Conservation (phyloP, 2,329 filamentous ascomycete genomes). For the Botrytis porri region DNA sequence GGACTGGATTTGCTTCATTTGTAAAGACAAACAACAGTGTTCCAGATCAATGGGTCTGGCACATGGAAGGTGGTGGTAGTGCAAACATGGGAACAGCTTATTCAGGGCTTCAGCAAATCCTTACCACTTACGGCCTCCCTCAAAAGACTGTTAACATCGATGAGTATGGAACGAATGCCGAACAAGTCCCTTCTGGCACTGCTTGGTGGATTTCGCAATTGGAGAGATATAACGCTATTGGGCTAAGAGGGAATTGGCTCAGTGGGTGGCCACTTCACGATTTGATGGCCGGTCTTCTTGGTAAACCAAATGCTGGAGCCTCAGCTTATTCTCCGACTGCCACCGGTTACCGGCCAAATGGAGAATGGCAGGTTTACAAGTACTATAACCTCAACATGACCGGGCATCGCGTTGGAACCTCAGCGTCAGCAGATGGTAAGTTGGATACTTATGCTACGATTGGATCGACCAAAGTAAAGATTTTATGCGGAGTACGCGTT, state of each 20-base stretch:
- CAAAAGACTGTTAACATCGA: conserved; percentile 25
- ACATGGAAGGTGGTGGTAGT: conserved; percentile 39
- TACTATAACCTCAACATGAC: conserved; percentile 48
- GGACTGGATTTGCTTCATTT: conserved; percentile 42
- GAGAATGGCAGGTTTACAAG: conserved; percentile 48
- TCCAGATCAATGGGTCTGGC: conserved; percentile 47
- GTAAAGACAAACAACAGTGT: conserved; percentile 38
- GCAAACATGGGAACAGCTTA: conserved; percentile 18
- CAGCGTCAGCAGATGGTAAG: conserved; percentile 32
- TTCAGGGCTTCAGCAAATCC: conserved; percentile 34
- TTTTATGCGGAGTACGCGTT: conserved; percentile 27
- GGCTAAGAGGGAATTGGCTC: conserved; percentile 28
- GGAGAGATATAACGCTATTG: conserved; percentile 25
- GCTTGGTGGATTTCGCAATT: conserved; percentile 28
- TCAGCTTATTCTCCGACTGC: conserved; percentile 25
- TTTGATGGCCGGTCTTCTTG: conserved; percentile 29
- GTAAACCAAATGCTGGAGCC: conserved; percentile 25
- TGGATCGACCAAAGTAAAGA: conserved; percentile 25
- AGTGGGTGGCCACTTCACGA: conserved; percentile 23
- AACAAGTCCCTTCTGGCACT: conserved; percentile 23
- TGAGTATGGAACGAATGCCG: conserved; percentile 23
- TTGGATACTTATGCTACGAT: conserved; percentile 31
- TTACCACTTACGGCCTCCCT: conserved; percentile 25
- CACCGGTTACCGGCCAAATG: conserved; percentile 42
- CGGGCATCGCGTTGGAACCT: conserved; percentile 41